A percentile compares a stretch with the other conserved stretches of the same genome.
These are phyloP conservation scores for Epichloe sp. DNA, from an alignment of 2,329 filamentous ascomycete genomes.

Conservation along the genomic window DNA sequence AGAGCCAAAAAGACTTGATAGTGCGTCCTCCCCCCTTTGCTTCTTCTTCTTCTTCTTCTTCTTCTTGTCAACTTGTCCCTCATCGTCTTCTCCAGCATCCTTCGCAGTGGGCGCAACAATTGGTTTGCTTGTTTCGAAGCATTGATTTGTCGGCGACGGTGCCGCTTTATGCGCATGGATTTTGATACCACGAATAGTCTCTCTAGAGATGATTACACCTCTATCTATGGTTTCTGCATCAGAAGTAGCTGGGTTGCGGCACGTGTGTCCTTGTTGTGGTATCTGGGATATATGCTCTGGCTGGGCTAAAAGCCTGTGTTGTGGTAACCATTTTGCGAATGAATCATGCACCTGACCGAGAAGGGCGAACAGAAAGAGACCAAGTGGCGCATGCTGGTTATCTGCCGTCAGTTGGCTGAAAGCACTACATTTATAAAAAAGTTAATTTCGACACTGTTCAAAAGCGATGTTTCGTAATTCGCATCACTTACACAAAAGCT, in stretches of 20 bases:
- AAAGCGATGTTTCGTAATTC: not conserved
- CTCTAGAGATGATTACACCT: slow-evolving; percentile 18
- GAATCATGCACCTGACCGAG: slow-evolving; percentile 44
- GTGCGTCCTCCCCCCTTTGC: slow-evolving; percentile 47
- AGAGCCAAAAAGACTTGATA: slow-evolving; percentile 59
- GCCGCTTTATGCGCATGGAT: not conserved
- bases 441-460: not conserved
- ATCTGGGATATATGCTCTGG: not conserved
- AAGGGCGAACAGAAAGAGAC: slow-evolving; percentile 52
- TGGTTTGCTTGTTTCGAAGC: not conserved
- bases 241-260: not conserved
- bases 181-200: slow-evolving; percentile 6
- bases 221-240: slow-evolving; percentile 10
- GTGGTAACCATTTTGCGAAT: slow-evolving; percentile 23
- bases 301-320: not conserved
- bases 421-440: slow-evolving; percentile 23
- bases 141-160: not conserved
- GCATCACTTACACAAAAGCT: slow-evolving; percentile 22
- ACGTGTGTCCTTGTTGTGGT: not conserved
- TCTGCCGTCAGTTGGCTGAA: slow-evolving; percentile 62
- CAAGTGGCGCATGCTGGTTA: slow-evolving; percentile 58
- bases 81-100: not conserved
- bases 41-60: slow-evolving; percentile 37
- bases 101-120: not conserved
- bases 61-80: slow-evolving; percentile 25